Evolutionary conservation across 345 rosid genomes (phyloP).

Genomic region (Salix viminalis): DNA sequence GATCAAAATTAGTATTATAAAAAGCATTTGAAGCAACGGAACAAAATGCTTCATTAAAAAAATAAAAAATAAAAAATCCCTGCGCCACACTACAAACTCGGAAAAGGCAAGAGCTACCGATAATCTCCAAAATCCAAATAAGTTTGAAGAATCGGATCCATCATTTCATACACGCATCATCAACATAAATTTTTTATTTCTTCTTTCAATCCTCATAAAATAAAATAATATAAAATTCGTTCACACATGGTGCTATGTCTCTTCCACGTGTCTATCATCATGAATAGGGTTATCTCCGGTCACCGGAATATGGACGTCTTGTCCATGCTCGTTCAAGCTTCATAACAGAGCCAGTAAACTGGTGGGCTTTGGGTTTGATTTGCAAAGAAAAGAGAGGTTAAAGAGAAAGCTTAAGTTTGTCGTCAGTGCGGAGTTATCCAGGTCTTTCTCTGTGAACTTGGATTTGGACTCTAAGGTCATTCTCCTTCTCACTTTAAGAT

Average conservation of each 20-base stretch:
- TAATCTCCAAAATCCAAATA: background rate
- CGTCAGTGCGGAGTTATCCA: conserved; percentile 57
- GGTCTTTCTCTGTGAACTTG: conserved; percentile 46
- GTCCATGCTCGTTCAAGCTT: conserved; percentile 23
- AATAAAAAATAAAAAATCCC: background rate
- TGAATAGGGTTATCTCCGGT: conserved; percentile 45
- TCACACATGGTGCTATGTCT: conserved; percentile 52
- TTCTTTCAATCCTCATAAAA: background rate
- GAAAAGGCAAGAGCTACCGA: background rate
- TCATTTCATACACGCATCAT: conserved; percentile 1
- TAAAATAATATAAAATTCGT: background rate
- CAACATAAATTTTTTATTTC: background rate
- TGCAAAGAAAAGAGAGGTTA: conserved; percentile 31
- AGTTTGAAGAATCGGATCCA: background rate
- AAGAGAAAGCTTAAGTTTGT: conserved; percentile 43
- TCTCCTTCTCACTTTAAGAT: background rate
- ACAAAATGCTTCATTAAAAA: background rate
- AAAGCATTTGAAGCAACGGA: background rate
- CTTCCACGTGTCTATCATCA: conserved; percentile 44
- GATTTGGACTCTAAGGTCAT: conserved; percentile 79
- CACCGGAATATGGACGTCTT: conserved; percentile 36
- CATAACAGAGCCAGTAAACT: conserved; percentile 21
- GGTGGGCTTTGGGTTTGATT: conserved; percentile 25
- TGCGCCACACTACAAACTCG: background rate
- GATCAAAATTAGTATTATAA: background rate